Conservation (phyloP, 306 rosid genomes). For the Aeschynomene evenia region DNA sequence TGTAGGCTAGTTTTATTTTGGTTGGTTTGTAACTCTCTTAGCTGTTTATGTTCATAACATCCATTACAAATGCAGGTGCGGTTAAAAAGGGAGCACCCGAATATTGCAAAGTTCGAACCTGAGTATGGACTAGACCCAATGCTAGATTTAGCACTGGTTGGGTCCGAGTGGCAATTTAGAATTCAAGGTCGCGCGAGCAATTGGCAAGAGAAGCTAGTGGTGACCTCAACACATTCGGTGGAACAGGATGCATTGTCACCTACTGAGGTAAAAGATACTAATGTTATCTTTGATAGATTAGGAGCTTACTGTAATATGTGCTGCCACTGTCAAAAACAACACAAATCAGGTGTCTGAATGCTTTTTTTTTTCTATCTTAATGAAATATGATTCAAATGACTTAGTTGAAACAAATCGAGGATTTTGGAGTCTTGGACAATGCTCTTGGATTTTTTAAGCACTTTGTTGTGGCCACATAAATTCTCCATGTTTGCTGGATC, state of each 20-base stretch:
- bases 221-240: slow-evolving; percentile 69
- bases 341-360: neutral
- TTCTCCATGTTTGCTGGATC: slow-evolving; percentile 1
- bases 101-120: slow-evolving; percentile 89
- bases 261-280: slow-evolving; percentile 58
- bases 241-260: slow-evolving; percentile 83
- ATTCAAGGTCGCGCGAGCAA: slow-evolving; percentile 87
- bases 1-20: slow-evolving; percentile 12
- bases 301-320: slow-evolving; percentile 3
- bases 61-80: slow-evolving; percentile 64
- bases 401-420: neutral
- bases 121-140: slow-evolving; percentile 88
- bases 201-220: slow-evolving; percentile 78
- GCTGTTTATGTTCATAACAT: slow-evolving; percentile 14
- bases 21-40: slow-evolving; percentile 26
- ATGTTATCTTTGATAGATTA: slow-evolving; percentile 1
- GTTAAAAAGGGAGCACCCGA: slow-evolving; percentile 79
- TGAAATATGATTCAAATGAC: neutral
- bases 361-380: neutral
- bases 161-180: slow-evolving; percentile 80
- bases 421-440: neutral
- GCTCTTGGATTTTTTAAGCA: neutral
- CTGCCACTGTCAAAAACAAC: slow-evolving; percentile 1
- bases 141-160: slow-evolving; percentile 90
- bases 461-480: neutral